phyloP scores from a whole-genome alignment of 2,329 filamentous ascomycete species.

The Trichoderma sp. region DNA sequence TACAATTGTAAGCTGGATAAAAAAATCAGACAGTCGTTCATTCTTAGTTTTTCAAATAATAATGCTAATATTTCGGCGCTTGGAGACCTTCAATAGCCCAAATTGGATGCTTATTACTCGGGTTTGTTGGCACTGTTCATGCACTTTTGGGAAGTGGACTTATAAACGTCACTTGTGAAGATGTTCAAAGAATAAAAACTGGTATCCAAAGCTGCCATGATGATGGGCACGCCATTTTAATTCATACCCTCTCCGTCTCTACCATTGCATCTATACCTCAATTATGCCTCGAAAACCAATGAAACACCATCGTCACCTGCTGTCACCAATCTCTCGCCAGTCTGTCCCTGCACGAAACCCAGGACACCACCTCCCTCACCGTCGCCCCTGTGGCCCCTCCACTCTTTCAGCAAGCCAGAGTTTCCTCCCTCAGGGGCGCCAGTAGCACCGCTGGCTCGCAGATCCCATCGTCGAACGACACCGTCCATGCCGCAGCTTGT shows the following conservation, averaged over 20 bases:
- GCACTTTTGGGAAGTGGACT: neutral
- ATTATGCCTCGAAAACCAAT: conserved; percentile 64
- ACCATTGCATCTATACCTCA: neutral
- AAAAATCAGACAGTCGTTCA: accelerated
- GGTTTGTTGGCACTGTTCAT: neutral
- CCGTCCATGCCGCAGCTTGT: conserved; percentile 93
- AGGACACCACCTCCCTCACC: conserved; percentile 87
- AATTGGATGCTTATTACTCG: neutral
- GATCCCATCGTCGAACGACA: conserved; percentile 85
- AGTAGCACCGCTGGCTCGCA: conserved; percentile 48
- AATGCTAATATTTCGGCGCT: neutral
- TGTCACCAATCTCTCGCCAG: conserved; percentile 75
- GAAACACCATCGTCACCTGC: conserved; percentile 83
- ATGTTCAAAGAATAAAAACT: neutral
- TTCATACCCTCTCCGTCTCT: neutral
- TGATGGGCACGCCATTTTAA: neutral
- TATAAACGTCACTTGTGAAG: neutral
- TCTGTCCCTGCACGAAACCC: conserved; percentile 82
- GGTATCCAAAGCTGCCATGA: neutral
- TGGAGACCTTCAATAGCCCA: neutral
- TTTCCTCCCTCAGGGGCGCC: conserved; percentile 45
- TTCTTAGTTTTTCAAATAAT: neutral
- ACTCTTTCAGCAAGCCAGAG: conserved; percentile 76
- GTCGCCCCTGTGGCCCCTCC: conserved; percentile 84
- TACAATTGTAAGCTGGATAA: neutral